A percentile compares a stretch with the other conserved stretches of the same genome.
Conservation (phyloP, 805 yeast species). For the Lipomyces spencermartinsiae region DNA sequence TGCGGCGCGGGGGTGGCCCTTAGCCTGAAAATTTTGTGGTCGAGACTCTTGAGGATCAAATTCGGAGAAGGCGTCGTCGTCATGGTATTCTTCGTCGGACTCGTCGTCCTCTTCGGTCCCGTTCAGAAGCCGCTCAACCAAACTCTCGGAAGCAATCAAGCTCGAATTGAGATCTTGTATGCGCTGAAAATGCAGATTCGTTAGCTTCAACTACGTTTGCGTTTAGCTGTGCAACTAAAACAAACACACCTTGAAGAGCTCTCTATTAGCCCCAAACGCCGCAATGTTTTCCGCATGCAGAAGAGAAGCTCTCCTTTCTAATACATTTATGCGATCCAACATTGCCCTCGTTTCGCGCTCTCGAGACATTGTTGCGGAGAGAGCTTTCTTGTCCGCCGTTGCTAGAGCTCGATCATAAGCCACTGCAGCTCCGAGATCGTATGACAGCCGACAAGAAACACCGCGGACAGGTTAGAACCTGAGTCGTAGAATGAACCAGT, state of each 20-base stretch:
- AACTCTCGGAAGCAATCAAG: constrained; percentile 35
- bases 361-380: background rate
- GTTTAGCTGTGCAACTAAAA: background rate
- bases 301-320: constrained; percentile 27
- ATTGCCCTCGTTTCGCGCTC: constrained; percentile 21
- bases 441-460: too few species aligned
- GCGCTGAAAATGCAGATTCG: constrained; percentile 20
- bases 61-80: background rate
- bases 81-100: background rate
- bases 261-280: constrained; percentile 28
- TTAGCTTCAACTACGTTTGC: background rate
- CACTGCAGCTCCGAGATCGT: background rate
- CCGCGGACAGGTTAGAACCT: background rate
- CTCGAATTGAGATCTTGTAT: constrained; percentile 35
- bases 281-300: constrained; percentile 33
- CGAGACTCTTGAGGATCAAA: background rate
- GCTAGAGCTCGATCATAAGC: background rate
- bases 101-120: background rate
- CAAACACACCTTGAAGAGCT: constrained; percentile 30
- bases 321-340: constrained; percentile 29
- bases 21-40: background rate
- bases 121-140: constrained; percentile 31
- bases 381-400: background rate
- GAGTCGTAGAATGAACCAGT: background rate
- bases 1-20: background rate